Evolutionary conservation across 2,329 filamentous ascomycete genomes (phyloP).

Genomic region (Colletotrichum falcatum): DNA sequence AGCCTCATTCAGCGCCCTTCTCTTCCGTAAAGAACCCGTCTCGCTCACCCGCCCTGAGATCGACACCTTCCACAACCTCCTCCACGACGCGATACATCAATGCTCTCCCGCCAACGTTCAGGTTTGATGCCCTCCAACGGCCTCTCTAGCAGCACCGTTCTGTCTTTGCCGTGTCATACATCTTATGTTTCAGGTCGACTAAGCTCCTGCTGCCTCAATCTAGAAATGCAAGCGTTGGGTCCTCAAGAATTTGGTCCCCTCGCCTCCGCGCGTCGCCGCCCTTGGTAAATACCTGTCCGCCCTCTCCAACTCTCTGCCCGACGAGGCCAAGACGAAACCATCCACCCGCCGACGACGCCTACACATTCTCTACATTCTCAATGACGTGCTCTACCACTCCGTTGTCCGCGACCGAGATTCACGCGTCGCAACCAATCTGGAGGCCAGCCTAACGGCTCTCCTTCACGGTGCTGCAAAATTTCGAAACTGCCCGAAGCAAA

Average conservation of each 20-base stretch:
- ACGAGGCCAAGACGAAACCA: slow-evolving; percentile 48
- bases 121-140: slow-evolving; percentile 71
- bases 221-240: slow-evolving; percentile 94
- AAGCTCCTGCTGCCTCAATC: slow-evolving; percentile 50
- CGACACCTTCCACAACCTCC: slow-evolving; percentile 73
- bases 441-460: slow-evolving; percentile 72
- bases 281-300: slow-evolving; percentile 82
- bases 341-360: slow-evolving; percentile 77
- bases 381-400: slow-evolving; percentile 80
- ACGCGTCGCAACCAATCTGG: slow-evolving; percentile 67
- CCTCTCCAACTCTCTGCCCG: slow-evolving; percentile 69
- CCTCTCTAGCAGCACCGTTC: slow-evolving; percentile 44
- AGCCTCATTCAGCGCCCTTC: slow-evolving; percentile 79
- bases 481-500: slow-evolving; percentile 72
- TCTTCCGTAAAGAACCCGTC: slow-evolving; percentile 80
- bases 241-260: slow-evolving; percentile 76
- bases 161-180: slow-evolving; percentile 13
- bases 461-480: slow-evolving; percentile 68
- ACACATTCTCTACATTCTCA: slow-evolving; percentile 82
- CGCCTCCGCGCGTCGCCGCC: slow-evolving; percentile 72
- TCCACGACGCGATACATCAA: slow-evolving; percentile 74
- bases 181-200: slow-evolving; percentile 45
- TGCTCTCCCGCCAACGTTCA: slow-evolving; percentile 87
- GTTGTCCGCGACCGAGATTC: slow-evolving; percentile 63
- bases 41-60: slow-evolving; percentile 77